Evolutionary conservation across 2,329 filamentous ascomycete genomes (phyloP).

Genomic region (Colletotrichum eremochloae): DNA sequence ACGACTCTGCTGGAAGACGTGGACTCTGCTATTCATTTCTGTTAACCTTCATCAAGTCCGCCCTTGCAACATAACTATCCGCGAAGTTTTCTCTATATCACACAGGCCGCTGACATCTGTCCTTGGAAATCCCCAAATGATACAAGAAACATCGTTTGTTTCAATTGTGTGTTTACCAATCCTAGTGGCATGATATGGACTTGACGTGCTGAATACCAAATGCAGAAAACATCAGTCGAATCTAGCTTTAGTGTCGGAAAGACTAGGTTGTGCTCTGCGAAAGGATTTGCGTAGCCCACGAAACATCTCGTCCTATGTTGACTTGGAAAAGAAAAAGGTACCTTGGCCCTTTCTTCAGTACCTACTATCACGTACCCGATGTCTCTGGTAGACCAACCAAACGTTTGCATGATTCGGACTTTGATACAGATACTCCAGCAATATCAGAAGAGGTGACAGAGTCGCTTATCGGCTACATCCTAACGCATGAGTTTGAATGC

Average conservation of each 20-base stretch:
- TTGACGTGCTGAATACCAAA: too few relatives aligned
- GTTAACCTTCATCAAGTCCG: background rate
- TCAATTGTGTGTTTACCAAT: background rate
- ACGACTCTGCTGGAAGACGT: background rate
- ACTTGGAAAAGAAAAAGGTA: background rate
- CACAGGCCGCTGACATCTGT: background rate
- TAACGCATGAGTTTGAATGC: background rate
- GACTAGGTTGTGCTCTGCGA: background rate
- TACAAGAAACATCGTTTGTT: background rate
- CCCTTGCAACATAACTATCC: too few relatives aligned
- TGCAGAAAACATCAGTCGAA: background rate
- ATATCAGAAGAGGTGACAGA: background rate
- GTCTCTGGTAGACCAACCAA: background rate
- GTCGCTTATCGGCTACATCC: background rate
- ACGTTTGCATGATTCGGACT: background rate
- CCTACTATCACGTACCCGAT: background rate
- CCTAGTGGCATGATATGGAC: background rate
- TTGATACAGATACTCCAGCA: background rate
- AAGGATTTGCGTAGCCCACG: background rate
- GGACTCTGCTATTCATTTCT: background rate
- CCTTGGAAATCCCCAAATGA: background rate
- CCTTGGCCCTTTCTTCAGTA: background rate
- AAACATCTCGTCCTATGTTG: background rate
- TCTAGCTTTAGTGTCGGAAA: background rate
- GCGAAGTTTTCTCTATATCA: background rate